Conservation (phyloP, 2,329 filamentous ascomycete species). For the Fusarium hostae region DNA sequence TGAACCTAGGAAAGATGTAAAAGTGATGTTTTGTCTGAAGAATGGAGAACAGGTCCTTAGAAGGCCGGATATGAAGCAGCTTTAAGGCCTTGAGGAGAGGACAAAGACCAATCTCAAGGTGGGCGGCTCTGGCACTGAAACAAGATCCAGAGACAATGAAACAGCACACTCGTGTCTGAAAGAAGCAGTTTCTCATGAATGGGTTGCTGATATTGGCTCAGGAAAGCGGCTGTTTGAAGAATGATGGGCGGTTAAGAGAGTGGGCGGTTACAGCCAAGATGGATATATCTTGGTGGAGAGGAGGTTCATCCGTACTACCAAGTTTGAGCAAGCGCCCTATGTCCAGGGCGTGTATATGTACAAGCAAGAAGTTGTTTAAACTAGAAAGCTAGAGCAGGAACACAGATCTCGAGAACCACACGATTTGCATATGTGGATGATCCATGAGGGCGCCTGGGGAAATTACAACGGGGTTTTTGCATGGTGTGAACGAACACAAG, state of each 20-base stretch:
- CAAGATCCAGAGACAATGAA: constrained; percentile 58
- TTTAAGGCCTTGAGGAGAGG: constrained; percentile 44
- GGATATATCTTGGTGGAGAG: constrained; percentile 6
- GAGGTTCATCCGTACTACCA: constrained; percentile 21
- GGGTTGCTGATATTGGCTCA: constrained; percentile 64
- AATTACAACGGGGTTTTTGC: constrained; percentile 44
- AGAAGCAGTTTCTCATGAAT: constrained; percentile 52
- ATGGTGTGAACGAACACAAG: constrained; percentile 33
- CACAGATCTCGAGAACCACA: constrained; percentile 41
- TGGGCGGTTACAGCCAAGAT: constrained; percentile 39
- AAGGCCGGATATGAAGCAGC: constrained; percentile 47
- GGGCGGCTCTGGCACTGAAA: constrained; percentile 48
- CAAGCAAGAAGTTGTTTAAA: not conserved
- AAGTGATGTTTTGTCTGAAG: constrained; percentile 37
- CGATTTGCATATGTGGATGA: constrained; percentile 34
- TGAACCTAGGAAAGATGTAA: constrained; percentile 14
- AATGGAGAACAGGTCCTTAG: constrained; percentile 39
- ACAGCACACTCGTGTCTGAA: constrained; percentile 63
- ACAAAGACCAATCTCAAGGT: constrained; percentile 46
- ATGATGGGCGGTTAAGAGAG: constrained; percentile 40
- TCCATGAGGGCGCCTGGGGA: constrained; percentile 34
- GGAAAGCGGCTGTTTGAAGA: constrained; percentile 58
- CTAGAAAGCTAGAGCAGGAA: not conserved
- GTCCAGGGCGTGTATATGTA: not conserved
- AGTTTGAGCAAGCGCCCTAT: constrained; percentile 43